Base-by-base conservation (phyloP, 768 basidiomycete genomes). In the Psilocybe subaeruginosa region DNA sequence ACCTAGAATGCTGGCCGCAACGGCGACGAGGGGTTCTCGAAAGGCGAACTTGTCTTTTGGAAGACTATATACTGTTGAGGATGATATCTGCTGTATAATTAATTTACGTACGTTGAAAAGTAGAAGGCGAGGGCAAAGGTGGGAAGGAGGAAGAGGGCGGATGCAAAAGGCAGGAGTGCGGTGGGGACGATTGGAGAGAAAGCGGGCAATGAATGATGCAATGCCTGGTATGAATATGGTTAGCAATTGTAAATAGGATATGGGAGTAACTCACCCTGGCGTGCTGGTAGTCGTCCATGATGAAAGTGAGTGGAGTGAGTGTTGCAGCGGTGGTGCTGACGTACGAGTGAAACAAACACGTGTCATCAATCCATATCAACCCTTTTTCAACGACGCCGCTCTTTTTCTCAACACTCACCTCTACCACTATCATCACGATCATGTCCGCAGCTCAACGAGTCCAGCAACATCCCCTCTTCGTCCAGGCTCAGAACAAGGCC, bases 51-150 rank as follows among this genome's bases (percentile, higher is more conserved):
- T 82, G 69, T 83, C 80, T 80, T 90, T 93, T 64, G 92, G 89
- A 37, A 97, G 84, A 54, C 95, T 96, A 76, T 66, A 61, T 61
- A 59, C 23, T 45, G 3, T 57, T 54, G 43, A 69, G 66, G 7
- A 31, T 56, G 39, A 35, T 11, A 35, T 35, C 54, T 17, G 19
- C 58, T 53, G 50, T 55, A 54, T 11, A 41, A n/a, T 47, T 56
- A 52, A 56, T 54, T 47, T 62, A 82, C 87, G 62, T 71, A 92
- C 88, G 87, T 97, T 62, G 95, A 89, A 93, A 93, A 93, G 78
- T 95, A 94, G 80, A 97, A 97, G 0, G 90, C 84, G 45, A 96
- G 85, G n/a, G 70, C 84, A 70, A 97, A 96, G 1, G 94, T 94
- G 16, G 85, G 76, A 0, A 84, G 70, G 47, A 97, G 83, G 63